A percentile compares a stretch with the other conserved stretches of the same genome.
phyloP scores from a whole-genome alignment of 2,329 filamentous ascomycete genomes.

The Septoria petroselini region DNA sequence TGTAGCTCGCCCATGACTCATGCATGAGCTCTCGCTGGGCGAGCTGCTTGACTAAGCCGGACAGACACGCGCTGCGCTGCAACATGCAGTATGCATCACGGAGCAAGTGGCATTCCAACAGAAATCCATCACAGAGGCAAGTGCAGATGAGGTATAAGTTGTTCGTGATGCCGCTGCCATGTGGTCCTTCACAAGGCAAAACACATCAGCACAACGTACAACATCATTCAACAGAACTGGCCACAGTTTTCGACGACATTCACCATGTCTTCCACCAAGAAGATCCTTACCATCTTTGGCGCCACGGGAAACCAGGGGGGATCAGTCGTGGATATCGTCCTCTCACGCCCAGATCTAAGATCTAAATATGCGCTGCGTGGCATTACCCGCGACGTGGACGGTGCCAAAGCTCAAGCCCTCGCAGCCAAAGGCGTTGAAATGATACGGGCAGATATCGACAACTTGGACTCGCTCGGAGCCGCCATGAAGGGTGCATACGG shows the following conservation, averaged over 20 bases:
- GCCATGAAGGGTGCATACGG: constrained; percentile 49
- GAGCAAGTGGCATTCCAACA: background rate
- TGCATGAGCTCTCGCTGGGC: too few relatives aligned
- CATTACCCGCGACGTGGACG: constrained; percentile 52
- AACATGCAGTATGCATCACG: background rate
- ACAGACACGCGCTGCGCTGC: background rate
- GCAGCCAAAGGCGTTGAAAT: constrained; percentile 50
- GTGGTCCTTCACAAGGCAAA: background rate
- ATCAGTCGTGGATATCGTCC: constrained; percentile 50
- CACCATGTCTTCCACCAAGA: constrained; percentile 31
- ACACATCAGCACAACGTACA: background rate
- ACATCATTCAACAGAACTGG: background rate
- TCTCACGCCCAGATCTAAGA: constrained; percentile 45
- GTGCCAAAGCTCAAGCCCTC: constrained; percentile 47
- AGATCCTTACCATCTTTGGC: constrained; percentile 57
- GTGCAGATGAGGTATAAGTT: background rate
- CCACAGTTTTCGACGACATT: background rate
- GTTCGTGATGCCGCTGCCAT: background rate
- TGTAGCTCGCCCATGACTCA: constrained; percentile 2
- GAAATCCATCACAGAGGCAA: background rate
- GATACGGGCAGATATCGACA: constrained; percentile 52
- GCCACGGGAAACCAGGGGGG: constrained; percentile 61
- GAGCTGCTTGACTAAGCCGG: constrained; percentile 9
- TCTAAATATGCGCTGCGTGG: constrained; percentile 53
- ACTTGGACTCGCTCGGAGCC: constrained; percentile 44